Evolutionary conservation across 2,329 filamentous ascomycete species (phyloP).

Genomic region (Paraconiothyrium sp.): DNA sequence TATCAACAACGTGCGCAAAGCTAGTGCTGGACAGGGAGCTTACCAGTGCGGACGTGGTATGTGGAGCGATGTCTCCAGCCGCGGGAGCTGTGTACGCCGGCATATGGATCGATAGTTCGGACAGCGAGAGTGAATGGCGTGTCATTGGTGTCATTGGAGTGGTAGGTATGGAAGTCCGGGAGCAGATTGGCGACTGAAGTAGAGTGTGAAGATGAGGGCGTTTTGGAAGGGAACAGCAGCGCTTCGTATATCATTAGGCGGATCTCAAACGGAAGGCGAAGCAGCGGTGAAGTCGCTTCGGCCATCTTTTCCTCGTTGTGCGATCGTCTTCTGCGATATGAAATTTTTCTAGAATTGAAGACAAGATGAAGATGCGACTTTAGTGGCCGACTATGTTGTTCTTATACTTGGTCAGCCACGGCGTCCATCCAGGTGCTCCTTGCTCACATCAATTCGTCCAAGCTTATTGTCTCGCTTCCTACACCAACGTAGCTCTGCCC

Average conservation of each 20-base stretch:
- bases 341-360: not conserved
- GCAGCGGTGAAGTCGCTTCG: constrained; percentile 43
- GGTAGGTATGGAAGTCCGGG: constrained; percentile 56
- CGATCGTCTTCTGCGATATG: not conserved
- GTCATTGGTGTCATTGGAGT: constrained; percentile 41
- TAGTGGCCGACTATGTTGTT: not conserved
- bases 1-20: constrained; percentile 8
- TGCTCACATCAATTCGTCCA: not conserved
- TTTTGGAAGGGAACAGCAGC: constrained; percentile 53
- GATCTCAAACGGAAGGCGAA: constrained; percentile 58
- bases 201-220: constrained; percentile 37
- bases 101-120: constrained; percentile 55
- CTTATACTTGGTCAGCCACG: not conserved
- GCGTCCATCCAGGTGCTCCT: constrained; percentile 13
- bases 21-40: constrained; percentile 17
- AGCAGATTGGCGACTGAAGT: constrained; percentile 46
- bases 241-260: constrained; percentile 58
- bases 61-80: constrained; percentile 48
- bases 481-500: not conserved
- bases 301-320: not conserved
- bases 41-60: constrained; percentile 50
- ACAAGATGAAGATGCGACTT: not conserved
- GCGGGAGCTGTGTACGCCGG: constrained; percentile 33
- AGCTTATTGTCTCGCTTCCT: not conserved
- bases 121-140: constrained; percentile 52